Percentiles rank a stretch among this genome's conserved stretches.
phyloP scores from a whole-genome alignment of 1,284 basidiomycete genomes.

The Boletus semigastroideus region DNA sequence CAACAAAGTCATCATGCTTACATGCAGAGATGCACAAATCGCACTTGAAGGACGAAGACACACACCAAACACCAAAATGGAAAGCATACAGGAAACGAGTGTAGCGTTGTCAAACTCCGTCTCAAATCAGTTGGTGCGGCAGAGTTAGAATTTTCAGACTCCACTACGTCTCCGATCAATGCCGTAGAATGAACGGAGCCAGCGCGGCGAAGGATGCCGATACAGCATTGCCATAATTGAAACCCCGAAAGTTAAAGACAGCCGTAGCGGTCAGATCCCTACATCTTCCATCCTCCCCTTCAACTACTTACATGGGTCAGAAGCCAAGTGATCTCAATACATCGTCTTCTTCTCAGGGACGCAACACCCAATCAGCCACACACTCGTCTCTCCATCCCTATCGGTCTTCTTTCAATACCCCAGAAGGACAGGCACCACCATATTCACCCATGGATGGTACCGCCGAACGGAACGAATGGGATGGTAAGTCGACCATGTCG shows the following conservation, averaged over 20 bases:
- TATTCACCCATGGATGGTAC: not conserved
- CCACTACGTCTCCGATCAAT: not conserved
- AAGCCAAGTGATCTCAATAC: not conserved
- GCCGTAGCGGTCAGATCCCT: too few species aligned
- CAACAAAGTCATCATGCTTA: not conserved
- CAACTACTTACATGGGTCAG: not conserved
- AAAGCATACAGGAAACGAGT: not conserved
- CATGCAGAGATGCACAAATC: too few species aligned
- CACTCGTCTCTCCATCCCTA: not conserved
- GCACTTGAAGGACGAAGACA: not conserved
- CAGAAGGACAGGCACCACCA: not conserved
- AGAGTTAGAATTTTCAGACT: not conserved
- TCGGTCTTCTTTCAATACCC: too few species aligned
- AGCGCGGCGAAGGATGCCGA: not conserved
- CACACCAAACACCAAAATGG: not conserved
- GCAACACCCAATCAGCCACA: not conserved
- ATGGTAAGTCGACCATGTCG: not conserved
- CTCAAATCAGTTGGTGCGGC: too few species aligned
- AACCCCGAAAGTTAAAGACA: not conserved
- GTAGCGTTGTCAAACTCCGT: too few species aligned
- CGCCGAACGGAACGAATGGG: not conserved
- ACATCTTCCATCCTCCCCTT: not conserved
- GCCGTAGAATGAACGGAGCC: not conserved
- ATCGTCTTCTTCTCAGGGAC: not conserved
- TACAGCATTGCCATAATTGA: not conserved